Evolutionary conservation across 371 early-diverging fungal genomes (phyloP).

Genomic region (Mortierella sp.): DNA sequence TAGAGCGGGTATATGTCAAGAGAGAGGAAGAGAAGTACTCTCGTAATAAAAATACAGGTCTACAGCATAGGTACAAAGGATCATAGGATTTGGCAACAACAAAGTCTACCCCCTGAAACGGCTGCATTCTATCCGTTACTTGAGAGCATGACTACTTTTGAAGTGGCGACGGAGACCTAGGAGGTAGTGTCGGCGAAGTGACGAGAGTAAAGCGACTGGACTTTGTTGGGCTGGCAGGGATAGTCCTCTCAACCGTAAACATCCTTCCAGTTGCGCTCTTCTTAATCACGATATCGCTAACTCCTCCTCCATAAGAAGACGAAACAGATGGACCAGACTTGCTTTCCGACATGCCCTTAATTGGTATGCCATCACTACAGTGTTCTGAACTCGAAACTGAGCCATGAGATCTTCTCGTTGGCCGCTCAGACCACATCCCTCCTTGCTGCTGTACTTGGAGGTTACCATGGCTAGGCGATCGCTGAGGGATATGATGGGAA

Average conservation of each 20-base stretch:
- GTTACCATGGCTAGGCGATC: conserved; percentile 4
- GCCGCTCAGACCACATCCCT: conserved; percentile 21
- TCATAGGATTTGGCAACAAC: neutral
- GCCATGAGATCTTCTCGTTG: conserved; percentile 27
- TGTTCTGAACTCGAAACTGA: conserved; percentile 22
- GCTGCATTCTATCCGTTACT: neutral
- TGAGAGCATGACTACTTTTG: neutral
- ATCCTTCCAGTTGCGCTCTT: conserved; percentile 54
- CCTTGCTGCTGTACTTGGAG: conserved; percentile 10
- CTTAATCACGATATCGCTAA: conserved; percentile 48
- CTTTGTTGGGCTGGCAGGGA: conserved; percentile 46
- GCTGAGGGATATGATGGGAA: neutral
- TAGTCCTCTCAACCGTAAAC: conserved; percentile 48
- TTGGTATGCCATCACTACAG: conserved; percentile 13
- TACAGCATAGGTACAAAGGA: neutral
- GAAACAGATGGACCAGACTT: neutral
- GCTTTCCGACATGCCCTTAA: conserved; percentile 2
- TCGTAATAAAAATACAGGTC: neutral
- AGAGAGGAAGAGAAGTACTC: neutral
- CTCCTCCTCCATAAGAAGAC: conserved; percentile 5
- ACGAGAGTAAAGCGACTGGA: conserved; percentile 42
- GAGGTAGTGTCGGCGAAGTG: conserved; percentile 8
- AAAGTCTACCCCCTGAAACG: neutral
- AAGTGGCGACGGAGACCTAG: conserved; percentile 1
- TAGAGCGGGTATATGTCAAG: neutral